Percentiles rank a stretch among this genome's conserved stretches.
These are phyloP conservation scores for Blastomyces emzantsi DNA, from an alignment of 2,329 filamentous ascomycete species.

Conservation along the genomic window DNA sequence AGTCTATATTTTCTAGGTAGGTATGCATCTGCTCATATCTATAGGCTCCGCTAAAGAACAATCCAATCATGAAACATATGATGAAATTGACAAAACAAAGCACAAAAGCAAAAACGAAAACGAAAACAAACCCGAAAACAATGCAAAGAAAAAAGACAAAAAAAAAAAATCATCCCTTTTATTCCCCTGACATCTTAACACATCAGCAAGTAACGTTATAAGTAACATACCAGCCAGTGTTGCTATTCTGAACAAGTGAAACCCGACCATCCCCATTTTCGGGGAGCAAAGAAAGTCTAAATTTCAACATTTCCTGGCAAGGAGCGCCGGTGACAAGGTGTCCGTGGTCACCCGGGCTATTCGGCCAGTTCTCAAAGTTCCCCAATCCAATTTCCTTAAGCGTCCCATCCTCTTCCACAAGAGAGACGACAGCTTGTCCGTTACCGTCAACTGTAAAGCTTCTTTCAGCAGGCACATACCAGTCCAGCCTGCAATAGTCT, in stretches of 20 bases:
- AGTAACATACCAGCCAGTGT: neutral
- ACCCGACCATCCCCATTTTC: neutral
- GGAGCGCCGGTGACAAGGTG: neutral
- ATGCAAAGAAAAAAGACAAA: neutral
- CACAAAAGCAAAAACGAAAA: neutral
- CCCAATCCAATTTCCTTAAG: neutral
- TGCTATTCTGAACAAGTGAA: neutral
- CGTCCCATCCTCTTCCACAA: neutral
- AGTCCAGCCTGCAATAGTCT: neutral
- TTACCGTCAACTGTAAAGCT: neutral
- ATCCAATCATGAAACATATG: neutral
- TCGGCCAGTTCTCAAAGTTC: neutral
- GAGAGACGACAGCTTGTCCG: neutral
- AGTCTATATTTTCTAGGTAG: neutral
- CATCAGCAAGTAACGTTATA: neutral
- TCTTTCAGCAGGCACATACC: neutral
- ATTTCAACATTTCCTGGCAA: neutral
- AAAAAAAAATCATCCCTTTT: neutral
- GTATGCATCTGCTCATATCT: neutral
- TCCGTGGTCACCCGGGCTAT: neutral
- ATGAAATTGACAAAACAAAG: no score
- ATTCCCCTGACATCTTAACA: neutral
- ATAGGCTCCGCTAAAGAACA: neutral
- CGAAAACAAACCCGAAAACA: neutral
- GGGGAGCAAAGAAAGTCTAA: neutral